Evolutionary conservation across 257 asterid genomes (phyloP), one percentile per base, ranked within the genome.

Genomic region (Nicotiana sylvestris): DNA sequence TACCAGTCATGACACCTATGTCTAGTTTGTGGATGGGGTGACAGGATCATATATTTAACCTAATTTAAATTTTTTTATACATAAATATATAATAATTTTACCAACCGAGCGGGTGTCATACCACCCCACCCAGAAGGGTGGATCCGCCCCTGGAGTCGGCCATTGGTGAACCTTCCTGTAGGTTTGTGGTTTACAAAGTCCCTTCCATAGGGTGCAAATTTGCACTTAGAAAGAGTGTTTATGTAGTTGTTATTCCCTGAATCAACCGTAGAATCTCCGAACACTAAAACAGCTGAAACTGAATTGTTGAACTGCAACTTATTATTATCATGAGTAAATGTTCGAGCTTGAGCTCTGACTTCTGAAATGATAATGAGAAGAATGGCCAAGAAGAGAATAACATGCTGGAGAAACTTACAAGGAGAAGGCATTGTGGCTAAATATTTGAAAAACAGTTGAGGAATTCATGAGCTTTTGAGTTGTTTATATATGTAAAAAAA

Each of bases 261-360:
- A 82, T 93, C 98, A 6, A 92, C 97, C 0, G 96, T 91, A 9
- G 98, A 93, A 51, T 93, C 98, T 17, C 98, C 98, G 46, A 93
- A 93, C 21, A 91, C 87, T 3, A 90, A 86, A 18, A 91, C 1
- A 5, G 93, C 90, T 0, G 96, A 69, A 35, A 88, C 2, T 3
- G 86, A 74, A 64, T 56, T 72, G 72, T 84, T 78, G 1, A 80
- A 65, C 10, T 76, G 86, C 25, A 82, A 6, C 10, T 49, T n/a
- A 0, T 11, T 43, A 21, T 70, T 39, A 66, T 30, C 32, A 25
- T 37, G 37, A 6, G 21, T 37, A 4, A n/a, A 6, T 15, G 55
- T 69, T 70, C n/a, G 62, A 18, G 66, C 81, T 51, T 27, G 35
- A 16, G 18, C 11, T 35, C 37, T 33, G 15, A 35, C 21, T 11